Evolutionary conservation across 768 basidiomycete genomes (phyloP), one percentile per base, ranked within the genome.

Genomic region (Suillus plorans): DNA sequence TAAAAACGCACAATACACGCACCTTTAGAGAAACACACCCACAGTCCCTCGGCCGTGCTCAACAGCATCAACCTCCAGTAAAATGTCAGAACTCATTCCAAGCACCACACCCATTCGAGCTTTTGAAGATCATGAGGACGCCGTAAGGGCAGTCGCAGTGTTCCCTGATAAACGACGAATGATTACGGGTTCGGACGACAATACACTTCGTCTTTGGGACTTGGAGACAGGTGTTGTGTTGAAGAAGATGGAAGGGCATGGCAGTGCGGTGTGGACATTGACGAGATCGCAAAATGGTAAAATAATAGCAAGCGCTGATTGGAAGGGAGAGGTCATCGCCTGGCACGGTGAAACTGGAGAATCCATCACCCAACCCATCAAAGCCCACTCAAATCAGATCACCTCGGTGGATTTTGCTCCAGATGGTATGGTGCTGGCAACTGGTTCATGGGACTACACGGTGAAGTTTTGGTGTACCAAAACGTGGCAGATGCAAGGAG

Each of bases 131-230:
- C 36, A 37, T 37, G 36, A 44, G 44, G 0, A 4, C 2, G 4
- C 0, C 10, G 20, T 45, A 12, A 3, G 0, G 0, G n/a, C 5
- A 22, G 12, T 22, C 47, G 22, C n/a, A 2, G n/a, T 13, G 16
- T 50, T 50, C 14, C 25, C 49, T 1, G 25, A 50, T 28, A 25
- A 16, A 13, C 22, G 25, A 16, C 14, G 49, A 50, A 50, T 50
- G 25, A 3, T 50, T 8, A 50, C 49, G 14, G 25, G 25, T 14
- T 28, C 25, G 14, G 6, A 16, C 0, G 25, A 50, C 25, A 16
- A 16, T 0, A 50, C 25, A 3, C 49, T 50, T 50, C 49, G 49
- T 25, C 49, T 50, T 0, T 50, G 49, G 36, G 49, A 50, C 25
- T 50, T 50, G 49, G 7, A 50, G 22, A 50, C 49, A 28, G 14